Percentiles rank a stretch among this genome's conserved stretches.
These are phyloP conservation scores for Penicillium ochrochloron DNA, from an alignment of 495 filamentous ascomycete genomes.

Conservation along the genomic window DNA sequence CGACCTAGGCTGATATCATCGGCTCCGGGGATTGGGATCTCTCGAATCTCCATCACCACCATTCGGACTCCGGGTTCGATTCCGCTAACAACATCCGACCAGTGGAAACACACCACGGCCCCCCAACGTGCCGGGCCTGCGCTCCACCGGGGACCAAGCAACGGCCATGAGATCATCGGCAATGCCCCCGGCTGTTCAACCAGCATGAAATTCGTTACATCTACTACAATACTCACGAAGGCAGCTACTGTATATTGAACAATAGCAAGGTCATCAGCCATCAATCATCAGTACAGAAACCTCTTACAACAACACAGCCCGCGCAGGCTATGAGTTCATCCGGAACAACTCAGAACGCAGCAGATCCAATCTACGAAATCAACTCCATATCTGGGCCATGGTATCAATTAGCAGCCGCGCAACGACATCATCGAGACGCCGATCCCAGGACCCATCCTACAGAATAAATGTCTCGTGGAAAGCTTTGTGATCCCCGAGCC, in stretches of 20 bases:
- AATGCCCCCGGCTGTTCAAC: constrained; percentile 6
- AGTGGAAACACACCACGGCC: neutral
- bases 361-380: constrained; percentile 7
- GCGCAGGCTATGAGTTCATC: neutral
- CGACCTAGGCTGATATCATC: neutral
- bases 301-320: neutral
- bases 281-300: neutral
- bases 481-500: neutral
- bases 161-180: constrained; percentile 9
- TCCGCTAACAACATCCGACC: neutral
- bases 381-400: constrained; percentile 1
- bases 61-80: constrained; percentile 4
- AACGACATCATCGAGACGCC: constrained; percentile 33
- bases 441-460: constrained; percentile 26
- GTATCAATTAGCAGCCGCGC: constrained; percentile 9
- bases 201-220: neutral
- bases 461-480: constrained; percentile 1
- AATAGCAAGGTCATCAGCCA: neutral
- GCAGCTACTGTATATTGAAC: neutral
- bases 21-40: neutral
- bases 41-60: neutral
- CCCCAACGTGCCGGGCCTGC: neutral
- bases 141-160: constrained; percentile 15
- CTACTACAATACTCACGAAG: neutral
- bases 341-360: neutral